A percentile compares a stretch with the other conserved stretches of the same genome.
Evolutionary conservation across 2,329 filamentous ascomycete species (phyloP).

Genomic region (Hortaea werneckii): DNA sequence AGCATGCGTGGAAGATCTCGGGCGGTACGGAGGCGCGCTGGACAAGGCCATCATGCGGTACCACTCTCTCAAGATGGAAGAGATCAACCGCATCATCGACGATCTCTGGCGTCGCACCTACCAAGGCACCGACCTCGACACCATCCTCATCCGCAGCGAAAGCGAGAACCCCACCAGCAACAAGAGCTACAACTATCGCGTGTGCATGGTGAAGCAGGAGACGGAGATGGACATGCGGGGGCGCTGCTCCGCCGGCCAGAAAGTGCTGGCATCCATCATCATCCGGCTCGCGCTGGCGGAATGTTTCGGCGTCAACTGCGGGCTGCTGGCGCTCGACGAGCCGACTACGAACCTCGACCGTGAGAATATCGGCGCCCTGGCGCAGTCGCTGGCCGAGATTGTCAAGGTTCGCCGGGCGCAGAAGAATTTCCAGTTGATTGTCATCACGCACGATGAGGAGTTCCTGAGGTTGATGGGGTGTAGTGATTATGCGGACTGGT

Average conservation of each 20-base stretch:
- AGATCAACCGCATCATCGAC: slow-evolving; percentile 88
- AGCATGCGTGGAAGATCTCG: slow-evolving; percentile 83
- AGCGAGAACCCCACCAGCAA: slow-evolving; percentile 60
- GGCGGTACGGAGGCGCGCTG: slow-evolving; percentile 69
- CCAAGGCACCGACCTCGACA: slow-evolving; percentile 93
- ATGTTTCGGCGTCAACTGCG: slow-evolving; percentile 92
- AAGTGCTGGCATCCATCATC: slow-evolving; percentile 92
- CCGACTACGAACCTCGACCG: slow-evolving; percentile 93
- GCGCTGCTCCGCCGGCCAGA: slow-evolving; percentile 91
- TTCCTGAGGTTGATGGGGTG: slow-evolving; percentile 91
- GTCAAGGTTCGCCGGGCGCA: slow-evolving; percentile 75
- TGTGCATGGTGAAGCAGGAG: slow-evolving; percentile 95
- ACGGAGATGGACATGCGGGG: slow-evolving; percentile 99
- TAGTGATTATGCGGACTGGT: slow-evolving; percentile 83
- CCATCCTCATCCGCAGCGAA: slow-evolving; percentile 88
- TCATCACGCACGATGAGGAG: slow-evolving; percentile 98
- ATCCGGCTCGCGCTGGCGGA: slow-evolving; percentile 93
- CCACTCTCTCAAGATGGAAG: slow-evolving; percentile 93
- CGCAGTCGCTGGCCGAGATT: slow-evolving; percentile 74
- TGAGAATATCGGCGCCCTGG: slow-evolving; percentile 87
- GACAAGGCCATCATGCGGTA: slow-evolving; percentile 98
- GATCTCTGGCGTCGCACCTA: slow-evolving; percentile 98
- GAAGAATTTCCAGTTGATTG: slow-evolving; percentile 92
- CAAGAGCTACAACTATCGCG: slow-evolving; percentile 87
- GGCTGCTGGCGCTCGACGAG: slow-evolving; percentile 91